A percentile compares a stretch with the other conserved stretches of the same genome.
Evolutionary conservation across 2,329 filamentous ascomycete genomes (phyloP).

Genomic region (Talaromyces sp.): DNA sequence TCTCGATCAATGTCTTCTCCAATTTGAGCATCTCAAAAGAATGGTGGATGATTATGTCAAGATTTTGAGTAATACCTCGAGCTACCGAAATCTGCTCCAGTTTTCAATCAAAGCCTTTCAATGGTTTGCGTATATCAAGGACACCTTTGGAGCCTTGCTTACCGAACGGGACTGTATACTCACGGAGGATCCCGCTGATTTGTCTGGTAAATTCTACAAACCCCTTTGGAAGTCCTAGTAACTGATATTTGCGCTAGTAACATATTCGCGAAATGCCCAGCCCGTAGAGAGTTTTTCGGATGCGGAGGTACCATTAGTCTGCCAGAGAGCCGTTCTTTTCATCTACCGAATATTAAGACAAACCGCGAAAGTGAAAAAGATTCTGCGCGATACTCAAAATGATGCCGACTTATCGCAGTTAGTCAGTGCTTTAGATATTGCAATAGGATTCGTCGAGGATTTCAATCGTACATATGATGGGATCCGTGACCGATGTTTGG

Average conservation of each 20-base stretch:
- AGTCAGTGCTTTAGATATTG: not conserved
- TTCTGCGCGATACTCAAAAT: not conserved
- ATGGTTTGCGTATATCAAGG: constrained; percentile 12
- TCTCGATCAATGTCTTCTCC: not conserved
- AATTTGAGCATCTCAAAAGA: not conserved
- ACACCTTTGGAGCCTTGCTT: not conserved
- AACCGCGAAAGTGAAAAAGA: not conserved
- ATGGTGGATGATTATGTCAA: constrained; percentile 1
- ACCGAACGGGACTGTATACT: not conserved
- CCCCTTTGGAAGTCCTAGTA: not conserved
- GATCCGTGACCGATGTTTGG: not conserved
- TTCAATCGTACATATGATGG: not conserved
- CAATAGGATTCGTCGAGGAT: not conserved
- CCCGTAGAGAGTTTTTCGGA: not conserved
- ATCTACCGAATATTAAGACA: not conserved
- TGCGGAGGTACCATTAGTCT: constrained; percentile 3
- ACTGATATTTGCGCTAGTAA: not conserved
- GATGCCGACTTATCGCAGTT: not conserved
- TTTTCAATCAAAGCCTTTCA: not conserved
- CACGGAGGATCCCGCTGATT: not conserved
- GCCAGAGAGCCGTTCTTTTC: not conserved
- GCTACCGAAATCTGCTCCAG: not conserved
- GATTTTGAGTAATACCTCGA: not conserved
- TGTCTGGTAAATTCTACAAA: not conserved
- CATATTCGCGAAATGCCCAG: not conserved